These are phyloP conservation scores for Penicillium sp. DNA, from an alignment of 2,329 filamentous ascomycete genomes.

Conservation along the genomic window DNA sequence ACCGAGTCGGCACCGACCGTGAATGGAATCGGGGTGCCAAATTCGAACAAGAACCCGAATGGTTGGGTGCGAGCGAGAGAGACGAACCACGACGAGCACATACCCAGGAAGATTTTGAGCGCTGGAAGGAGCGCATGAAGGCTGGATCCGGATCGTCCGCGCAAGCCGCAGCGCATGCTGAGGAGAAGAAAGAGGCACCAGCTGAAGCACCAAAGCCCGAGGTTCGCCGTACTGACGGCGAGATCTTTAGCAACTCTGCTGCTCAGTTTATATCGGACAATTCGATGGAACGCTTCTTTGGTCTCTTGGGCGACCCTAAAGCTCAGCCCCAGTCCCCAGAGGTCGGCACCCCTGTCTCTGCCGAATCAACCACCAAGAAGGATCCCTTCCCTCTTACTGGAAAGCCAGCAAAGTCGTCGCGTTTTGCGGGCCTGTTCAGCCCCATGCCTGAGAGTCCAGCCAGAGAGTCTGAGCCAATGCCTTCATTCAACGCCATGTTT, in stretches of 20 bases:
- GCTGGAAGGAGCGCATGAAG: conserved; percentile 91
- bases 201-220: conserved; percentile 39
- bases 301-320: conserved; percentile 53
- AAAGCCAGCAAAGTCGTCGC: conserved; percentile 67
- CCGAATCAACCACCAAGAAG: conserved; percentile 43
- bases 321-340: conserved; percentile 37
- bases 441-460: conserved; percentile 55
- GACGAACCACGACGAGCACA: conserved; percentile 67
- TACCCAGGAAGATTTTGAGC: conserved; percentile 87
- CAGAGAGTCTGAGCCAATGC: conserved; percentile 31
- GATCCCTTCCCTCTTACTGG: conserved; percentile 40
- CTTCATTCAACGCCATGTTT: conserved; percentile 18
- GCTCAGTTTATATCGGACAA: conserved; percentile 62
- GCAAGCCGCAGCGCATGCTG: conserved; percentile 32
- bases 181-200: conserved; percentile 45
- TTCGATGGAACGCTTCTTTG: conserved; percentile 75
- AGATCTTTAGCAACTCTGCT: conserved; percentile 54
- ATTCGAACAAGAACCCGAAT: conserved; percentile 79
- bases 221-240: conserved; percentile 42
- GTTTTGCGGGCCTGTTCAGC: conserved; percentile 79
- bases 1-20: conserved; percentile 47
- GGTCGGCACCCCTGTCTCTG: conserved; percentile 34
- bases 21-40: conserved; percentile 54
- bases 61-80: conserved; percentile 70
- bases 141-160: conserved; percentile 50